Conservation (phyloP, 2,329 filamentous ascomycete species). For the Chaetomiaceae sp. region DNA sequence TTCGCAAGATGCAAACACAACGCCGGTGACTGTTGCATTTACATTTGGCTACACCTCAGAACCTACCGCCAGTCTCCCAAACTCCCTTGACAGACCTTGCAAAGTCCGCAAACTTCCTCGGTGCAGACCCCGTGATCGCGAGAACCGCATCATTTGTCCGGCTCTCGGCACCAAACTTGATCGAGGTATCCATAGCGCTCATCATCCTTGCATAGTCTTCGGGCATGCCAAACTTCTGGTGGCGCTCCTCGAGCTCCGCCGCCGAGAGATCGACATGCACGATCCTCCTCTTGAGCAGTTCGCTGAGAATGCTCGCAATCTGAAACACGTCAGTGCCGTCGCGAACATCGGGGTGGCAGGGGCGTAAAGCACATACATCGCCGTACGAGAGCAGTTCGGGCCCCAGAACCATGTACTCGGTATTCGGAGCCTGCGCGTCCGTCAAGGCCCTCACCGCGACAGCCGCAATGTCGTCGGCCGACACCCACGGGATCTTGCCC, state of each 20-base stretch:
- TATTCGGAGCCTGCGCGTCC: conserved; percentile 37
- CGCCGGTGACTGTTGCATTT: no score
- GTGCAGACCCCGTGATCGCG: conserved; percentile 32
- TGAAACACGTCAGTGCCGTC: conserved; percentile 16
- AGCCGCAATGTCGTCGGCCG: conserved; percentile 43
- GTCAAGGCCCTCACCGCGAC: conserved; percentile 40
- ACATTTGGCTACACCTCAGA: no score
- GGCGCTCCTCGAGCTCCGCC: conserved; percentile 28
- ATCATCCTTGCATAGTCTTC: conserved; percentile 33
- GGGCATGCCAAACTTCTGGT: conserved; percentile 29
- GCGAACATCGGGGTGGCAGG: no score
- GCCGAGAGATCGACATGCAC: conserved; percentile 34
- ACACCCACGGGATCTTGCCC: conserved; percentile 45
- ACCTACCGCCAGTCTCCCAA: no score
- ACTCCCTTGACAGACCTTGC: conserved; percentile 25
- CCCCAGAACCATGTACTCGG: conserved; percentile 37
- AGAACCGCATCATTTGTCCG: conserved; percentile 34
- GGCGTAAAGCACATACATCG: conserved; percentile 26
- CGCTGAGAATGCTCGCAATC: conserved; percentile 34
- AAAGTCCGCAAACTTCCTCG: conserved; percentile 31
- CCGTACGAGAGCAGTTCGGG: conserved; percentile 36
- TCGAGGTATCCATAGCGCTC: conserved; percentile 32
- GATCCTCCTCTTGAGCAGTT: conserved; percentile 33
- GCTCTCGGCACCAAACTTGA: conserved; percentile 36
- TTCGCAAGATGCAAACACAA: no score